These are phyloP conservation scores for Mycena rosella DNA, from an alignment of 768 basidiomycete genomes.

Conservation along the genomic window DNA sequence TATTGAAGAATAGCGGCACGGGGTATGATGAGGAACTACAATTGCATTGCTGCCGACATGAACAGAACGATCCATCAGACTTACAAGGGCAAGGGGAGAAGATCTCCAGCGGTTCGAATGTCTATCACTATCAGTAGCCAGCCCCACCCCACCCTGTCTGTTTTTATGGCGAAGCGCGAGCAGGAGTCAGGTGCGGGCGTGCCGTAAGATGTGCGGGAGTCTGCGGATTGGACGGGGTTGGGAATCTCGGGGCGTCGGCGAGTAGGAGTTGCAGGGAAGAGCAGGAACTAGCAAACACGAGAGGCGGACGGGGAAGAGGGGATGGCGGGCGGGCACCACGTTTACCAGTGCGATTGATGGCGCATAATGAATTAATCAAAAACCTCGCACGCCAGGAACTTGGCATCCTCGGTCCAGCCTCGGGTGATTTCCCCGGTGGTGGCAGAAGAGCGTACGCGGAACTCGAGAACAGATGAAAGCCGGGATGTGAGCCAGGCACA, in stretches of 20 bases:
- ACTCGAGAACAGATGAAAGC: too few species aligned
- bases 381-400: slow-evolving; percentile 4
- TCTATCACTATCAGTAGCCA: too few species aligned
- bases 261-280: background rate
- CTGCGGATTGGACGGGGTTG: background rate
- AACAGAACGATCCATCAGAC: slow-evolving; percentile 9
- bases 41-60: slow-evolving; percentile 7
- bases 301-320: background rate
- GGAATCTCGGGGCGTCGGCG: background rate
- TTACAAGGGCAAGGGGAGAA: slow-evolving; percentile 16
- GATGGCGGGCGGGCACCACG: too few species aligned
- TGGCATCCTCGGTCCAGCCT: background rate
- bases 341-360: background rate
- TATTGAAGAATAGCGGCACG: background rate
- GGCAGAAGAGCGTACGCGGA: background rate
- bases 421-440: slow-evolving; percentile 20
- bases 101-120: slow-evolving; percentile 20
- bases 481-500: slow-evolving; percentile 4
- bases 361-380: slow-evolving; percentile 11
- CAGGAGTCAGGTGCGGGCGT: slow-evolving; percentile 17
- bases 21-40: background rate
- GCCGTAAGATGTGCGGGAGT: slow-evolving; percentile 24
- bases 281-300: background rate
- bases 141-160: background rate
- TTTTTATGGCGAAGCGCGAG: slow-evolving; percentile 11